These are phyloP conservation scores for Acacia confusa DNA, from an alignment of 306 rosid species.

Conservation along the genomic window DNA sequence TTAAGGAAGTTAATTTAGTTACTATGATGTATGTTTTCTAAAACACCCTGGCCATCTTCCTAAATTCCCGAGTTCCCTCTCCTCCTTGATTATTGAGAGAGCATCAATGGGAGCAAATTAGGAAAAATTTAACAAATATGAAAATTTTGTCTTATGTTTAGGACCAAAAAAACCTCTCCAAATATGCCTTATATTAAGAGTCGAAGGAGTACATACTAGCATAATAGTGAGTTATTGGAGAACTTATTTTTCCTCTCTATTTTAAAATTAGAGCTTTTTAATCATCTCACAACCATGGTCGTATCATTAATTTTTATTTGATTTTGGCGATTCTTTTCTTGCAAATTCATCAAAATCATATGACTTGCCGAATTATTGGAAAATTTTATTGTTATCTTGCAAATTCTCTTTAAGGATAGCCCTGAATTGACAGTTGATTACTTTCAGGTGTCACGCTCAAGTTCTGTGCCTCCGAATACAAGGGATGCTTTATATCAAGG, in stretches of 20 bases:
- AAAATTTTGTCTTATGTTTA: no score
- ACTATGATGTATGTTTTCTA: no score
- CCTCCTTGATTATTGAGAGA: no score
- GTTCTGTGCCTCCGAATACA: conserved; percentile 93
- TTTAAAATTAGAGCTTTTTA: conserved; percentile 12
- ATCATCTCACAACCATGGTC: not conserved
- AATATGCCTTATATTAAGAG: no score
- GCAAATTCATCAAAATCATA: not conserved
- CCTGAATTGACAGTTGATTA: conserved; percentile 34
- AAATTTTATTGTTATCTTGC: not conserved
- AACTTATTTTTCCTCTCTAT: not conserved
- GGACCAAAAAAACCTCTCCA: no score
- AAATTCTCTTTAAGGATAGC: conserved; percentile 10
- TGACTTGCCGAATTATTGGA: not conserved
- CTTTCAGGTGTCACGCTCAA: conserved; percentile 88
- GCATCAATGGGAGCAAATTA: no score
- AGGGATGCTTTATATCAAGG: conserved; percentile 97
- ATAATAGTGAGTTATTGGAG: not conserved
- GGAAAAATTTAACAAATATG: no score
- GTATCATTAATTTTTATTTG: conserved; percentile 7
- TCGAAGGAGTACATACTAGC: not conserved
- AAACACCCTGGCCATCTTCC: no score
- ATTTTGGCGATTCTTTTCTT: not conserved
- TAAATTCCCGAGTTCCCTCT: no score
- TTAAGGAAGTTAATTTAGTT: no score